Evolutionary conservation across 495 filamentous ascomycete species (phyloP).

Genomic region (Aspergillus taichungensis): DNA sequence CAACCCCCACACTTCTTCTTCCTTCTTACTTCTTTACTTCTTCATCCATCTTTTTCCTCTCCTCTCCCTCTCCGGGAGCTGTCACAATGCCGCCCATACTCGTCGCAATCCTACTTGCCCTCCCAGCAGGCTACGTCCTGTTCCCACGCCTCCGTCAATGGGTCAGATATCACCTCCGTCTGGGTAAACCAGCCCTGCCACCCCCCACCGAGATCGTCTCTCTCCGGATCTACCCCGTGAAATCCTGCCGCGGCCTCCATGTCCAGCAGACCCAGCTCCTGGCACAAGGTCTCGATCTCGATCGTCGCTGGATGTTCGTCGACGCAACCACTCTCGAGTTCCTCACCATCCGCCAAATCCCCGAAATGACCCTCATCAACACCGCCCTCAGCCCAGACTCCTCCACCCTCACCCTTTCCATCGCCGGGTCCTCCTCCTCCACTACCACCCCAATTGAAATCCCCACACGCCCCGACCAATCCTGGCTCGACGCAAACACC

Average conservation of each 20-base stretch:
- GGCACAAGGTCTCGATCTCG: constrained; percentile 67
- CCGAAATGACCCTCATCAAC: constrained; percentile 35
- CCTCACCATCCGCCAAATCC: constrained; percentile 36
- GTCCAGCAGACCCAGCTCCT: constrained; percentile 55
- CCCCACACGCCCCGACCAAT: constrained; percentile 19
- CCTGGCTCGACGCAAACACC: constrained; percentile 28
- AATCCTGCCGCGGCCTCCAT: constrained; percentile 77
- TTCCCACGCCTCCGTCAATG: neutral
- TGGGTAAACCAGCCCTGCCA: neutral
- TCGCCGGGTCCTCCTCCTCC: constrained; percentile 9
- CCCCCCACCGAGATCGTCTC: constrained; percentile 25
- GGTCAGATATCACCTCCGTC: neutral
- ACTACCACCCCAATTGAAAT: constrained; percentile 16
- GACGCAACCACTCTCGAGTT: constrained; percentile 29
- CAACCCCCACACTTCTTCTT: neutral
- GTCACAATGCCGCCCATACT: neutral
- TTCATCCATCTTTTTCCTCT: too few relatives aligned
- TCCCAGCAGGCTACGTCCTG: neutral
- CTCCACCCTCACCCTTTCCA: constrained; percentile 15
- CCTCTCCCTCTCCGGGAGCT: too few relatives aligned
- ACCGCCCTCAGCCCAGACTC: constrained; percentile 23
- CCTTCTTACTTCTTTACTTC: neutral
- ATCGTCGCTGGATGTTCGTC: constrained; percentile 51
- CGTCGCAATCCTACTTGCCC: constrained; percentile 1
- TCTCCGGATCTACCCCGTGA: constrained; percentile 80